These are phyloP conservation scores for Conticribra guillardii DNA, from an alignment of 108 stramenopile genomes.

Conservation along the genomic window DNA sequence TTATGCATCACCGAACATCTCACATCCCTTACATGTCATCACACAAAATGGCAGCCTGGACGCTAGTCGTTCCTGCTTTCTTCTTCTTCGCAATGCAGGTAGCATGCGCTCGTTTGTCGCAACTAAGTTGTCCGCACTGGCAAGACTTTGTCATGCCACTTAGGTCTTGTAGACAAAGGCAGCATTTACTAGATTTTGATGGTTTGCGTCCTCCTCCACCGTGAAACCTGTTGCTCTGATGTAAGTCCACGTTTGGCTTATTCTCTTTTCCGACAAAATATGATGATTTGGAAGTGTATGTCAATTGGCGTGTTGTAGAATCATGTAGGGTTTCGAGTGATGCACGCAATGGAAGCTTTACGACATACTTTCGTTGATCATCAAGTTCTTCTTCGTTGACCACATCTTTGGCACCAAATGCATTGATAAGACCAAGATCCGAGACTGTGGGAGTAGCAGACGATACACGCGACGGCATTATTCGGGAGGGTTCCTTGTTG, in stretches of 20 bases:
- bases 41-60: neutral
- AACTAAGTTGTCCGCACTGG: conserved; percentile 54
- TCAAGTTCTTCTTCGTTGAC: conserved; percentile 7
- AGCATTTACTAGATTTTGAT: conserved; percentile 24
- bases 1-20: too few relatives aligned
- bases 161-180: conserved; percentile 45
- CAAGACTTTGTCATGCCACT: conserved; percentile 58
- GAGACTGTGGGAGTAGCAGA: conserved; percentile 38
- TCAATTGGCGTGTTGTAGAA: conserved; percentile 25
- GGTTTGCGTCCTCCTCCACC: neutral
- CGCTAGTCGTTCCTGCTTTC: neutral
- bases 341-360: conserved; percentile 17
- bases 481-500: conserved; percentile 4
- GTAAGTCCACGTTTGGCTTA: neutral
- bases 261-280: conserved; percentile 21
- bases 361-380: conserved; percentile 10
- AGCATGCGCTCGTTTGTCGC: conserved; percentile 56
- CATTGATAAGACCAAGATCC: conserved; percentile 45
- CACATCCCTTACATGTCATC: too few relatives aligned
- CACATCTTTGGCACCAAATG: conserved; percentile 36
- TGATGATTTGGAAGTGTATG: conserved; percentile 2
- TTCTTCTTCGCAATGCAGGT: conserved; percentile 46
- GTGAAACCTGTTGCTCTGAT: neutral
- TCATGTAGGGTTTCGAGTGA: conserved; percentile 15
- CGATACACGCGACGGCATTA: neutral